Evolutionary conservation across 352 stramenopile species (phyloP).

Genomic region (Phytophthora parvispora): DNA sequence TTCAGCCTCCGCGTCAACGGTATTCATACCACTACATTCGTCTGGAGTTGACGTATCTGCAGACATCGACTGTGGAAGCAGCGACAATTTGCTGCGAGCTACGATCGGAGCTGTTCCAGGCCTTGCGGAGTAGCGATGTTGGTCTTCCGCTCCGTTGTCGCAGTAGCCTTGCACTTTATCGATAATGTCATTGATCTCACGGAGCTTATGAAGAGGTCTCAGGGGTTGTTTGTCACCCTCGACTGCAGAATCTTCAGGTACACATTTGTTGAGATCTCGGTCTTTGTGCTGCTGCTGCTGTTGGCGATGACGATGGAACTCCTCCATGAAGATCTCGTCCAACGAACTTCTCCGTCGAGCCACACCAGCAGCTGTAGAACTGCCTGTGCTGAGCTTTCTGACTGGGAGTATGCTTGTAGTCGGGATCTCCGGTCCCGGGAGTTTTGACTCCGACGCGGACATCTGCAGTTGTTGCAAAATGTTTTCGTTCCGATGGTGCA

Average conservation of each 20-base stretch:
- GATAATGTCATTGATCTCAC: conserved; percentile 74
- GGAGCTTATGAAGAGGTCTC: conserved; percentile 58
- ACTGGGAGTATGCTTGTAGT: background rate
- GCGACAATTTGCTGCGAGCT: conserved; percentile 5
- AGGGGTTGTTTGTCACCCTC: conserved; percentile 12
- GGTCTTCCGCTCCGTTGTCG: conserved; percentile 3
- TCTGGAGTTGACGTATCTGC: background rate
- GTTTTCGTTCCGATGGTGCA: conserved; percentile 4
- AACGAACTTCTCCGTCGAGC: conserved; percentile 47
- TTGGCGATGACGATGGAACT: conserved; percentile 50
- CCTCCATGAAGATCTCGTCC: conserved; percentile 60
- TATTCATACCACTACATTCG: background rate
- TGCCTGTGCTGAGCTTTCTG: background rate
- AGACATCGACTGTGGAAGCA: background rate
- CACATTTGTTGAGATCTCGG: background rate
- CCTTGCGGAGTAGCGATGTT: conserved; percentile 10
- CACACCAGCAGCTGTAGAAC: background rate
- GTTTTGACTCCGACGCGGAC: conserved; percentile 20
- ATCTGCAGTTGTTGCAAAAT: background rate
- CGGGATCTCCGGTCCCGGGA: conserved; percentile 6
- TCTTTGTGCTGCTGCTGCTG: conserved; percentile 6
- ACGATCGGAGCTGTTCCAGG: conserved; percentile 21
- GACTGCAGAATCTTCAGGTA: conserved; percentile 2
- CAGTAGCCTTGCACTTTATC: conserved; percentile 52
- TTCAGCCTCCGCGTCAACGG: background rate